Base-by-base conservation (phyloP, 805 yeast species). In the Candida silvicultrix region DNA sequence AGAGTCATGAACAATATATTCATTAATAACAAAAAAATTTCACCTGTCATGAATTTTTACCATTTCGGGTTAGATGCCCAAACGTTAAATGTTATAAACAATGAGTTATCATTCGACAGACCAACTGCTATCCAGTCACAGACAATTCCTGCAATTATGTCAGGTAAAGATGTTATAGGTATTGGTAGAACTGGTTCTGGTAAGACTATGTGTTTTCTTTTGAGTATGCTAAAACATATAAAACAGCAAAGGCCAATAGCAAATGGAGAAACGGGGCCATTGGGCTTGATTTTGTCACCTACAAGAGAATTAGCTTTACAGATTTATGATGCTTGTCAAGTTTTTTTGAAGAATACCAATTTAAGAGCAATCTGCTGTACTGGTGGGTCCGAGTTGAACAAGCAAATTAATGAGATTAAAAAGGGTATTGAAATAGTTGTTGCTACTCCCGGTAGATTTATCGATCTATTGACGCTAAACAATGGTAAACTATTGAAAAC, bases 181-280 rank as follows among this genome's bases (percentile, higher is more conserved):
- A 84, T 94, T 19, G 98, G 99, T 0, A 89, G 89, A 52, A 94
- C 99, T 0, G 99, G 99, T 0, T 87, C 97, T 0, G 99, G 99
- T 3, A 94, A 94, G 60, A 94, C 99, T 0, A 73, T 92, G 54
- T 85, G 97, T 1, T 94, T 87, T 65, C 68, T 89, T 9, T 60
- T 94, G 7, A 97, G 99, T 0, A 64, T 94, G 66, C 70, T 92
- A 44, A 73, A 96, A 43, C 98, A 92, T 50, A 79, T 94, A 10
- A 75, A 79, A 47, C 90, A 87, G 40, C 95, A 89, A 57, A 66
- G 77, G 2, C 78, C 78, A 0, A 49, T 79, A 11, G 49, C 62
- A 1, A 54, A 57, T 0, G 52, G 54, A 3, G 87, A 81, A 12
- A 74, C 80, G 9, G 90, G 94, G 0, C 97, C 97, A 0, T 63